Evolutionary conservation across 345 rosid species (phyloP).

Genomic region (Moricandia moricandioides): DNA sequence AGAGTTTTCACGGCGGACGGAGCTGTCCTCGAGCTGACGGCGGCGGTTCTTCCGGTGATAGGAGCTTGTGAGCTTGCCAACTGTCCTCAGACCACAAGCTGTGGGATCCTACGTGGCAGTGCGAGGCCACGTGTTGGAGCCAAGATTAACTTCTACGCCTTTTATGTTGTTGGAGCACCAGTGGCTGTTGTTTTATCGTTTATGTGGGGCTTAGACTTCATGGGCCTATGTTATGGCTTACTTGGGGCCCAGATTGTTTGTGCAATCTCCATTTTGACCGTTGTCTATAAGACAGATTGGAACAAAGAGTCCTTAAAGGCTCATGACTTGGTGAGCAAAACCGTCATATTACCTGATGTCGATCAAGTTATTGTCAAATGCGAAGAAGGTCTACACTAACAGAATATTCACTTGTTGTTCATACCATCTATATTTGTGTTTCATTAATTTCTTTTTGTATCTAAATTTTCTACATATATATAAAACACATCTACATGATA

Average conservation of each 20-base stretch:
- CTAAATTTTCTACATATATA: conserved; percentile 1
- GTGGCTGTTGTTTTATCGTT: conserved; percentile 64
- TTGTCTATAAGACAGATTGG: conserved; percentile 77
- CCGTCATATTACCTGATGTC: conserved; percentile 29
- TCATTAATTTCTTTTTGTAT: conserved; percentile 2
- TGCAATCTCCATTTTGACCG: conserved; percentile 58
- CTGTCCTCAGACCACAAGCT: conserved; percentile 89
- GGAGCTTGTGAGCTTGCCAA: conserved; percentile 90
- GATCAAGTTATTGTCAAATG: conserved; percentile 41
- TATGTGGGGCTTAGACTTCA: conserved; percentile 57
- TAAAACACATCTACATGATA: not conserved
- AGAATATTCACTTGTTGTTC: not conserved
- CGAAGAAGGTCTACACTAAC: conserved; percentile 41
- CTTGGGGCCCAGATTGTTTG: conserved; percentile 81
- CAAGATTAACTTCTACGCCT: conserved; percentile 64
- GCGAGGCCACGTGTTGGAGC: conserved; percentile 80
- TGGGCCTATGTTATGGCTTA: conserved; percentile 89
- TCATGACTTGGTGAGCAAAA: conserved; percentile 54
- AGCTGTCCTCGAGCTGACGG: conserved; percentile 53
- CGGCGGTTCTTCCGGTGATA: conserved; percentile 64
- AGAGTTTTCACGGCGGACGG: conserved; percentile 55
- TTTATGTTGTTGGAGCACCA: conserved; percentile 83
- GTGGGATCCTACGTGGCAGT: conserved; percentile 80
- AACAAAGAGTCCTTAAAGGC: conserved; percentile 68
- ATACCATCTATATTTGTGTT: conserved; percentile 8